Conservation (phyloP, 345 rosid genomes). For the Populus ilicifolia region DNA sequence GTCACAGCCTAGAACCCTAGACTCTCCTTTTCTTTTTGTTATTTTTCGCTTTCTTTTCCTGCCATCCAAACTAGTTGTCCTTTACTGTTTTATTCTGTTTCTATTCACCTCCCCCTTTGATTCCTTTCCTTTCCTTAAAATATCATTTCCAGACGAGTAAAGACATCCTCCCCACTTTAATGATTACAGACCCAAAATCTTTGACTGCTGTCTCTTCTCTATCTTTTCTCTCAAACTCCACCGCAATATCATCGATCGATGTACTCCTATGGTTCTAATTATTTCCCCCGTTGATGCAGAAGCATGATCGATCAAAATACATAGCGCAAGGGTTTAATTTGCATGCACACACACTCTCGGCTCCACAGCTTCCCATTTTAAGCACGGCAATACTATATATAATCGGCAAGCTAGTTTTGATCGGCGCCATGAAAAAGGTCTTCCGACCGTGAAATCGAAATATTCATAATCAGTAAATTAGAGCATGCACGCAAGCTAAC, state of each 20-base stretch:
- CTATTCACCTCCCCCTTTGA: background rate
- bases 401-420: too few relatives aligned
- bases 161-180: constrained; percentile 30
- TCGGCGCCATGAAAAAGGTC: too few relatives aligned
- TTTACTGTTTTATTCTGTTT: constrained; percentile 21
- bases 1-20: constrained; percentile 10
- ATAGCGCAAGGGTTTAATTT: background rate
- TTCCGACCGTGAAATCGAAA: background rate
- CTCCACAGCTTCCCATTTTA: background rate
- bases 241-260: background rate
- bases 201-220: constrained; percentile 27
- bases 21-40: constrained; percentile 18
- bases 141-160: constrained; percentile 40
- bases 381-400: too few relatives aligned
- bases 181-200: constrained; percentile 33
- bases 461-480: background rate
- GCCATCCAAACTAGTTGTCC: constrained; percentile 33
- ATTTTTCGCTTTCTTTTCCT: constrained; percentile 1
- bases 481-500: background rate
- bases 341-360: background rate
- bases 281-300: background rate
- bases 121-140: constrained; percentile 37
- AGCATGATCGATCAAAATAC: background rate
- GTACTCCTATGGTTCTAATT: background rate
- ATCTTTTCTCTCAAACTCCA: background rate